These are phyloP conservation scores for Triticum urartu DNA, from an alignment of 176 grass and related monocot species.

Conservation along the genomic window DNA sequence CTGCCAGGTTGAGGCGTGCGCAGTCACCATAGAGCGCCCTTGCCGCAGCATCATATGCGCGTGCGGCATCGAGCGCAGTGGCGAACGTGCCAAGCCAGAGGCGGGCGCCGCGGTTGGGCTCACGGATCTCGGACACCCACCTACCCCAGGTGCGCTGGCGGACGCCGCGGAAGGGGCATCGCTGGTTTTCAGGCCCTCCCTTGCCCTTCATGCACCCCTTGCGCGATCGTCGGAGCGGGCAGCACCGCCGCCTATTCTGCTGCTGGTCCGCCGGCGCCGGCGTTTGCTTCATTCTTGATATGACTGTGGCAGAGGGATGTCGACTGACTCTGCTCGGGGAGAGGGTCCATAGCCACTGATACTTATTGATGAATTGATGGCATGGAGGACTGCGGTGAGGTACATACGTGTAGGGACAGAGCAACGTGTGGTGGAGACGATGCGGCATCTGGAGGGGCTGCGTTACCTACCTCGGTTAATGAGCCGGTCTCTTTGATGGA, in stretches of 20 bases:
- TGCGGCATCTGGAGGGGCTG: too few species aligned
- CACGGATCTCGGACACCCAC: constrained; percentile 89
- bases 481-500: neutral
- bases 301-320: neutral
- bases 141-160: constrained; percentile 85
- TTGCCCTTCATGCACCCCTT: constrained; percentile 99
- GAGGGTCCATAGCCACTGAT: too few species aligned
- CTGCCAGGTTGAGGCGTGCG: constrained; percentile 54
- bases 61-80: constrained; percentile 59
- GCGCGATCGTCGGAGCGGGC: constrained; percentile 63
- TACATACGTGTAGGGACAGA: too few species aligned
- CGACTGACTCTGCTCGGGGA: too few species aligned
- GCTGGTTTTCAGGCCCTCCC: constrained; percentile 87
- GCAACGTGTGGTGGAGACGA: neutral
- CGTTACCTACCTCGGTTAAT: neutral
- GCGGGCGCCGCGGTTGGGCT: constrained; percentile 74
- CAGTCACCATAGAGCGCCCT: constrained; percentile 63
- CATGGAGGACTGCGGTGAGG: too few species aligned
- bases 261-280: neutral
- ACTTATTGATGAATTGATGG: neutral
- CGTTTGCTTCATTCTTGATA: neutral
- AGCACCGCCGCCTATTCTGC: constrained; percentile 41
- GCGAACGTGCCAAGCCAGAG: constrained; percentile 81
- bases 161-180: constrained; percentile 80
- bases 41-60: constrained; percentile 55